Percentiles rank a stretch among this genome's conserved stretches.
These are phyloP conservation scores for Inonotus obliquus DNA, from an alignment of 1,284 basidiomycete genomes.

Conservation along the genomic window DNA sequence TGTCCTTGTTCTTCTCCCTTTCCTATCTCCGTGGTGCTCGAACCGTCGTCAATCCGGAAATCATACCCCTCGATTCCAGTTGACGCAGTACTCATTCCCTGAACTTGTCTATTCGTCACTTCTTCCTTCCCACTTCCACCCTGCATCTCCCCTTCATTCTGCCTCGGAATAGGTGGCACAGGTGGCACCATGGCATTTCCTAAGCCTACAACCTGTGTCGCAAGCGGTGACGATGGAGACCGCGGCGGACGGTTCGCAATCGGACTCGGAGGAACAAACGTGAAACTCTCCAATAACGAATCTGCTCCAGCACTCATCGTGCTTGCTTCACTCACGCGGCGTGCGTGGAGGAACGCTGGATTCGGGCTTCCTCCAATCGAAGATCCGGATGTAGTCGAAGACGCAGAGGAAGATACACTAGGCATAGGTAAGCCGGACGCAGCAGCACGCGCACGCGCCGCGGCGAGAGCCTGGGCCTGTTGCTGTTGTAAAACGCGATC, in stretches of 20 bases:
- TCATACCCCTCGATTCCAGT: slow-evolving; percentile 65
- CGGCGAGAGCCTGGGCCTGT: slow-evolving; percentile 52
- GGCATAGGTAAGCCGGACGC: slow-evolving; percentile 26
- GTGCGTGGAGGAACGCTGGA: slow-evolving; percentile 43
- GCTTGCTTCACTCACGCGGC: slow-evolving; percentile 40
- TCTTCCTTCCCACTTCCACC: slow-evolving; percentile 33
- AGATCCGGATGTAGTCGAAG: slow-evolving; percentile 34
- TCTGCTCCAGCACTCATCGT: slow-evolving; percentile 36
- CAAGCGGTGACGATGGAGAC: slow-evolving; percentile 66
- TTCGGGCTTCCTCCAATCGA: slow-evolving; percentile 41
- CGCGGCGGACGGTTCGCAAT: slow-evolving; percentile 73
- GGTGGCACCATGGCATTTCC: slow-evolving; percentile 19
- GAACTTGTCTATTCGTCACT: slow-evolving; percentile 44
- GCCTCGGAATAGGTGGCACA: slow-evolving; percentile 20
- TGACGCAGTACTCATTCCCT: slow-evolving; percentile 67
- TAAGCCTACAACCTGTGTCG: slow-evolving; percentile 39
- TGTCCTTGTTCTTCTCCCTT: background rate
- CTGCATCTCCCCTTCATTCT: slow-evolving; percentile 31
- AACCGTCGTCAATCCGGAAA: slow-evolving; percentile 64
- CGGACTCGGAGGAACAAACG: slow-evolving; percentile 79
- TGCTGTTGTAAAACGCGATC: slow-evolving; percentile 40
- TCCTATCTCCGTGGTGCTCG: background rate
- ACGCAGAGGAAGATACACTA: slow-evolving; percentile 19
- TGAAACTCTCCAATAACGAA: slow-evolving; percentile 78
- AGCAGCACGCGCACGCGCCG: slow-evolving; percentile 53